Conservation (phyloP, 345 rosid species). For the Litchi chinensis region DNA sequence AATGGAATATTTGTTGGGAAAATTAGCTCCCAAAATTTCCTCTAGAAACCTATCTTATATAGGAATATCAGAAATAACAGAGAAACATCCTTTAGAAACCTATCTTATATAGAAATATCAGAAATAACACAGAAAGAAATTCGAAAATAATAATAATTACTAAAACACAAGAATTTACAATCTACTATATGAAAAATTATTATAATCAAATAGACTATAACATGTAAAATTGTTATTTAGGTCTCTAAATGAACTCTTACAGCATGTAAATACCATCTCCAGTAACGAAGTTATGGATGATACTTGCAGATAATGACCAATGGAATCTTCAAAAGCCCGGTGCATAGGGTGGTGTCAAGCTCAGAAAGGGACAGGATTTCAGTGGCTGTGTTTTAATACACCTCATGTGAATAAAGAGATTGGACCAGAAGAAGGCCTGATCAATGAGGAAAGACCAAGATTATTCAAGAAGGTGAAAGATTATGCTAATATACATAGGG, state of each 20-base stretch:
- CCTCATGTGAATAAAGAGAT: constrained; percentile 37
- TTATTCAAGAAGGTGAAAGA: constrained; percentile 40
- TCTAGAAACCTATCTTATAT: no score
- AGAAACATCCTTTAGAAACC: constrained; percentile 19
- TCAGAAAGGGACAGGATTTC: constrained; percentile 44
- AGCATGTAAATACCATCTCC: no score
- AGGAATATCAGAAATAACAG: background rate
- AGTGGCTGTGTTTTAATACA: constrained; percentile 40
- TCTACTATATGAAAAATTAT: no score
- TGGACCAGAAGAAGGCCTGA: constrained; percentile 28
- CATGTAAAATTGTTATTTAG: no score
- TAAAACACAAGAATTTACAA: no score
- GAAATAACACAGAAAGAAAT: constrained; percentile 28
- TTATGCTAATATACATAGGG: constrained; percentile 31
- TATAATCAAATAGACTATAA: no score
- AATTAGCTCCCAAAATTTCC: constrained; percentile 28
- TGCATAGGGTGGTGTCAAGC: constrained; percentile 51
- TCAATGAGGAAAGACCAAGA: constrained; percentile 37
- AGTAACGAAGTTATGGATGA: background rate
- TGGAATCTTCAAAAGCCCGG: constrained; percentile 51
- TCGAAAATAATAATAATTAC: background rate
- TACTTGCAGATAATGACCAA: constrained; percentile 52
- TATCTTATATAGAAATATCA: no score
- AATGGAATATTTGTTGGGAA: constrained; percentile 48
- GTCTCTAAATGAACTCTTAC: no score